These are phyloP conservation scores for Gigaspora rosea DNA, from an alignment of 192 early-diverging fungal genomes.

Conservation along the genomic window DNA sequence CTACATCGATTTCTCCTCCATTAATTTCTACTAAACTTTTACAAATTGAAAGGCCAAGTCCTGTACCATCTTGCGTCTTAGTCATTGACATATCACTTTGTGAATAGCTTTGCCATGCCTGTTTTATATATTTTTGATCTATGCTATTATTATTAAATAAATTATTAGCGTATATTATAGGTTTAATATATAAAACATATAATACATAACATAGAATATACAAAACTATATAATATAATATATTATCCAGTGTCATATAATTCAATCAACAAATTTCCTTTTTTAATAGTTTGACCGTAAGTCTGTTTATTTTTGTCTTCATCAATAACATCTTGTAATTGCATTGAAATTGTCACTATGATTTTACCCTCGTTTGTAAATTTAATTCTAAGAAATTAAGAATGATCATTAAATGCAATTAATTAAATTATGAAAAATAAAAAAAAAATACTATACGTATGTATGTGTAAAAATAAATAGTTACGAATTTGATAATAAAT, in stretches of 20 bases:
- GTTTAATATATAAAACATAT: too few species aligned
- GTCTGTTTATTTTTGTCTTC: not conserved
- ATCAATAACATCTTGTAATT: not conserved
- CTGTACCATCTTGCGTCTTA: conserved; percentile 67
- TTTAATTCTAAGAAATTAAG: too few species aligned
- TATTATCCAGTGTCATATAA: conserved; percentile 72
- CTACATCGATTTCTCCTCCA: too few species aligned
- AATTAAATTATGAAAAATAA: too few species aligned
- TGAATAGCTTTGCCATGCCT: conserved; percentile 72
- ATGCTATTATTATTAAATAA: conserved; percentile 43
- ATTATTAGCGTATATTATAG: too few species aligned
- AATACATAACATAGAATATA: not conserved
- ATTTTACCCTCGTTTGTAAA: too few species aligned
- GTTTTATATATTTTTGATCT: conserved; percentile 56
- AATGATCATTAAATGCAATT: too few species aligned
- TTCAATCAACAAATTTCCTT: conserved; percentile 54
- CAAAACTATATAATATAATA: not conserved
- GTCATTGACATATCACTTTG: conserved; percentile 72
- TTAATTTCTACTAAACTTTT: too few species aligned
- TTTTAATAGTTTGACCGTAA: not conserved
- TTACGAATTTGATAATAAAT: too few species aligned
- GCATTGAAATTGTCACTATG: not conserved
- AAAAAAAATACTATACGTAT: too few species aligned
- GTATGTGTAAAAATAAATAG: too few species aligned
- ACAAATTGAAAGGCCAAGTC: too few species aligned